Base-by-base conservation (phyloP, 2,329 filamentous ascomycete species). In the Aspergillus brunneoviolaceus region DNA sequence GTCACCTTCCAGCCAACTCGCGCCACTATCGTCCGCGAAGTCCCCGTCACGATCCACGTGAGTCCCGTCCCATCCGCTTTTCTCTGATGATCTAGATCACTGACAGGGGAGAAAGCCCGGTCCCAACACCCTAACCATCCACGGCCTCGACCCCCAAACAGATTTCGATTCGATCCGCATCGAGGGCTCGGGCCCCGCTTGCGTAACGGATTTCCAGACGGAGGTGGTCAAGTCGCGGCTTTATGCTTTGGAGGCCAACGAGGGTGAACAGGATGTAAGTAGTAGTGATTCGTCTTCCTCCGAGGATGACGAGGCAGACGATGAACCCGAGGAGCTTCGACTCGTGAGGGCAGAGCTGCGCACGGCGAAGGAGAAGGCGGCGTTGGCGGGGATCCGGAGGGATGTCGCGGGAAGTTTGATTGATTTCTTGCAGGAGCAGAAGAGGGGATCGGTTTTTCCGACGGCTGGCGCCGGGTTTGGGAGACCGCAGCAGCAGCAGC, bases 1-100 rank as follows among this genome's bases (percentile, higher is more conserved):
- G 86, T 90, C 16, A 86, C 83, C 0, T 79, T 90, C 47, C 89
- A 87, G 60, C 87, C 87, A 0, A 78, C 79, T 2, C 78, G 83
- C 63, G 87, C 87, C 1, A 86, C 87, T 51, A 73, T 89, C 31
- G 79, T 84, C 12, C 81, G 87, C 27, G 84, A 88, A 56, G 81
- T 89, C 68, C 82, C 83, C 63, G 76, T 88, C 16, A 66, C 69
- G 1, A 77, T 87, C 21, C 77, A 80, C 69, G 77, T 80, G 70
- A 63, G 45, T 51, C 10, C 5, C 27, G n/a, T 23, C 51, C 23
- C 23, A 51, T 7, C 19, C 19, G 35, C 3, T 33, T 23, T 23
- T 23, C 23, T 4, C 23, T 23, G 23, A 23, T 23, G 23, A 23
- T 23, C 23, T 23, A 23, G 23, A 23, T 23, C 4, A 23, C 23